phyloP scores from a whole-genome alignment of 352 stramenopile genomes.

The Phytophthora ramorum region DNA sequence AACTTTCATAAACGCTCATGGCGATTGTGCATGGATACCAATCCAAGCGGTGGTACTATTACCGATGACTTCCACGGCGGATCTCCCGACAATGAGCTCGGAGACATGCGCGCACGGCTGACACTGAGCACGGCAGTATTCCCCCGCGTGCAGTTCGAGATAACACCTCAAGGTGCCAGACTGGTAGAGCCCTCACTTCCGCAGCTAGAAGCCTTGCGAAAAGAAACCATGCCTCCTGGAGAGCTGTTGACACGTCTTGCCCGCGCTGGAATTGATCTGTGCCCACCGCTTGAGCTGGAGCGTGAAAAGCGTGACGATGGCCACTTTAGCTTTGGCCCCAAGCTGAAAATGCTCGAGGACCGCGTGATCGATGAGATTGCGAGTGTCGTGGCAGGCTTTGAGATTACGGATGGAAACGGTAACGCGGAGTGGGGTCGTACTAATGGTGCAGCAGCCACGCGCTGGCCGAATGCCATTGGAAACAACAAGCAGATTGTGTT shows the following conservation, averaged over 20 bases:
- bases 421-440: slow-evolving; percentile 21
- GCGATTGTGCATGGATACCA: slow-evolving; percentile 68
- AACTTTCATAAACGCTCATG: slow-evolving; percentile 75
- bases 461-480: slow-evolving; percentile 39
- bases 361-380: slow-evolving; percentile 77
- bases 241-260: slow-evolving; percentile 65
- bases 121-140: slow-evolving; percentile 67
- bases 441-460: slow-evolving; percentile 23
- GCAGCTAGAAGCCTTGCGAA: slow-evolving; percentile 53
- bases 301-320: slow-evolving; percentile 7
- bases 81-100: slow-evolving; percentile 10
- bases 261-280: slow-evolving; percentile 69
- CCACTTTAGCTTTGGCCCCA: slow-evolving; percentile 52
- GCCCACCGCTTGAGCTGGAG: slow-evolving; percentile 39
- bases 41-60: slow-evolving; percentile 9
- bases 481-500: slow-evolving; percentile 76
- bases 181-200: slow-evolving; percentile 55
- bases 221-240: slow-evolving; percentile 50
- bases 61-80: slow-evolving; percentile 8
- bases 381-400: slow-evolving; percentile 66
- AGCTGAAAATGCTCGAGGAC: slow-evolving; percentile 71
- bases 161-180: slow-evolving; percentile 65
- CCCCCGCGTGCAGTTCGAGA: slow-evolving; percentile 66
- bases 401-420: slow-evolving; percentile 49
- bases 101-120: slow-evolving; percentile 47